phyloP scores from a whole-genome alignment of 2,329 filamentous ascomycete genomes.

The Penicillium sclerotiorum region DNA sequence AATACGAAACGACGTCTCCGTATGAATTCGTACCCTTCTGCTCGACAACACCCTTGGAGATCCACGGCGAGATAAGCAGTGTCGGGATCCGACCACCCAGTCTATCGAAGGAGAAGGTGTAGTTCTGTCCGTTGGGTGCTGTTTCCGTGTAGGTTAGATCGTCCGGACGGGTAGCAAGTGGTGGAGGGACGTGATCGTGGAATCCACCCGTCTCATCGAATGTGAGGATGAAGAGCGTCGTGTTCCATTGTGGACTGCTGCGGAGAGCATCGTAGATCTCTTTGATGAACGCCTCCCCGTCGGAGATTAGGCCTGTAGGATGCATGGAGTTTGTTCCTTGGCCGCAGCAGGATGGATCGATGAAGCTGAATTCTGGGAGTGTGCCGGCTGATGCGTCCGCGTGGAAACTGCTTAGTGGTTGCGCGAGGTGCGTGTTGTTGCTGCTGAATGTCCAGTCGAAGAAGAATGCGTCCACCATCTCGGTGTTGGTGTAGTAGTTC shows the following conservation, averaged over 20 bases:
- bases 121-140: conserved; percentile 28
- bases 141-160: conserved; percentile 37
- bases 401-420: conserved; percentile 38
- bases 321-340: conserved; percentile 41
- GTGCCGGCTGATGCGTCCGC: conserved; percentile 33
- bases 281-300: conserved; percentile 41
- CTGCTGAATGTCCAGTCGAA: conserved; percentile 39
- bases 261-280: conserved; percentile 41
- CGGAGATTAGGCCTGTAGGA: conserved; percentile 37
- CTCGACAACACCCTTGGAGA: conserved; percentile 33
- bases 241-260: conserved; percentile 37
- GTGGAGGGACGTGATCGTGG: conserved; percentile 42
- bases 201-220: conserved; percentile 45
- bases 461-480: conserved; percentile 34
- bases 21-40: conserved; percentile 31
- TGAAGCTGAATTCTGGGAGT: conserved; percentile 39
- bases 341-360: conserved; percentile 46
- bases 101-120: conserved; percentile 32
- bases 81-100: conserved; percentile 36
- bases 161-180: conserved; percentile 37
- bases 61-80: conserved; percentile 34
- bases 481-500: conserved; percentile 35
- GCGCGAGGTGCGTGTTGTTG: conserved; percentile 30
- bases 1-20: conserved; percentile 30
- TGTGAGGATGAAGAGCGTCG: conserved; percentile 40